Base-by-base conservation (phyloP, 106 monocot species). In the Dactylorhiza incarnata region DNA sequence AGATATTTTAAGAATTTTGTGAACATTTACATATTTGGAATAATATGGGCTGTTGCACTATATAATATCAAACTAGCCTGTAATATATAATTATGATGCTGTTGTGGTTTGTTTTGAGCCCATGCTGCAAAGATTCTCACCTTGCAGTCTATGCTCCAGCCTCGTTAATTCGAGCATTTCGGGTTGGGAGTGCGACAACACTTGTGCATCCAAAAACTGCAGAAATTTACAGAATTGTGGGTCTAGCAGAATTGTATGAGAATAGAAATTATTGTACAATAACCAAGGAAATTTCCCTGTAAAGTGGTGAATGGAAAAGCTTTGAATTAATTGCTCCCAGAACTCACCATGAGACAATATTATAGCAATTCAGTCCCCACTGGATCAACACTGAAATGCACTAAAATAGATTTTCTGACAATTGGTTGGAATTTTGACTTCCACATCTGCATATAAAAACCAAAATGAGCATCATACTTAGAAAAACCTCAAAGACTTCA, bases 311-410 rank as follows among this genome's bases (percentile, higher is more conserved):
- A 56, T 56, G 56, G 56, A 56, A 56, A 15, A 56, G 19, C 3
- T 56, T 56, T 15, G 16, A 56, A 56, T 15, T 56, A 15, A 56
- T 56, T 56, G 56, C 15, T 0, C 16, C 5, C 14, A 56, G 7
- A 56, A 6, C 56, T 56, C 19, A 56, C 56, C 56, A 17, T 56
- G 19, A n/a, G 56, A 56, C 17, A 65, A 68, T 15, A 17, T 46
- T 84, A 92, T 81, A 95, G 90, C 71, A 95, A 59, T 62, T 95
- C 84, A 58, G 84, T 90, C 51, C 92, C 92, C 73, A 95, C 87
- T 55, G 95, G 92, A 80, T 95, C 92, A 16, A 95, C 92, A 17
- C 72, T 13, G 68, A 86, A 95, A 83, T 92, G 80, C 68, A 88
- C 37, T 24, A 84, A 58, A 48, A 92, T 70, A 73, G 74, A 74